A percentile compares a stretch with the other conserved stretches of the same genome.
Conservation (phyloP, 176 grass and related monocot species). For the Echinochloa phyllopogon region DNA sequence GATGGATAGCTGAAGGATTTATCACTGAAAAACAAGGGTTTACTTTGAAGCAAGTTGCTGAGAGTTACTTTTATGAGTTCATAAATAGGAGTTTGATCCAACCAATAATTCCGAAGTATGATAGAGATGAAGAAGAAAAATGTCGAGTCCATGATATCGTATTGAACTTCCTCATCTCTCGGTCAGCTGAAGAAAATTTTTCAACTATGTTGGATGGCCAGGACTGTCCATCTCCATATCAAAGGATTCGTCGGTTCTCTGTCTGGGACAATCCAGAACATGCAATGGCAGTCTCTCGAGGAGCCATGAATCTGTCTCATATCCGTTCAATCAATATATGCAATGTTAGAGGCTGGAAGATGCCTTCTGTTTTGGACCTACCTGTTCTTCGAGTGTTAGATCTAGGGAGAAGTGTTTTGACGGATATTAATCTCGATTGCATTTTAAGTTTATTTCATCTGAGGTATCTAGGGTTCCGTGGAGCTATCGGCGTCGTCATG, state of each 20-base stretch:
- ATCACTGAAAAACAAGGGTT: neutral
- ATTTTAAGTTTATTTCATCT: slow-evolving; percentile 3
- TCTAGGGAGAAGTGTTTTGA: neutral
- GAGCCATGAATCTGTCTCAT: neutral
- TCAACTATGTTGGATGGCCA: neutral
- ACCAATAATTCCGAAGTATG: neutral
- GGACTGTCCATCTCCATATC: neutral
- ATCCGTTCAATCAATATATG: neutral
- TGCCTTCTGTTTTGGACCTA: neutral
- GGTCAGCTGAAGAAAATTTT: slow-evolving; percentile 12
- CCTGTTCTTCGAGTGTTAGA: neutral
- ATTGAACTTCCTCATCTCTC: slow-evolving; percentile 3
- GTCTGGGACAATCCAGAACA: neutral
- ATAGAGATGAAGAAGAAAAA: neutral
- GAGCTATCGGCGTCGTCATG: neutral
- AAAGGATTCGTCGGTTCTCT: slow-evolving; percentile 11
- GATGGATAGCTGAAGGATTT: slow-evolving; percentile 5
- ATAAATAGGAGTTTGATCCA: slow-evolving; percentile 9
- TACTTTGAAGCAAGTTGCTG: neutral
- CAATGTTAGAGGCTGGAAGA: neutral
- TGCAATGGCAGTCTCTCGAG: neutral
- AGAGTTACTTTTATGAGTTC: neutral
- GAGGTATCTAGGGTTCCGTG: neutral
- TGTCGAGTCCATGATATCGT: neutral
- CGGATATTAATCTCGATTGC: neutral